Evolutionary conservation across 2,329 filamentous ascomycete species (phyloP).

Genomic region (Domatiomyces globalis): DNA sequence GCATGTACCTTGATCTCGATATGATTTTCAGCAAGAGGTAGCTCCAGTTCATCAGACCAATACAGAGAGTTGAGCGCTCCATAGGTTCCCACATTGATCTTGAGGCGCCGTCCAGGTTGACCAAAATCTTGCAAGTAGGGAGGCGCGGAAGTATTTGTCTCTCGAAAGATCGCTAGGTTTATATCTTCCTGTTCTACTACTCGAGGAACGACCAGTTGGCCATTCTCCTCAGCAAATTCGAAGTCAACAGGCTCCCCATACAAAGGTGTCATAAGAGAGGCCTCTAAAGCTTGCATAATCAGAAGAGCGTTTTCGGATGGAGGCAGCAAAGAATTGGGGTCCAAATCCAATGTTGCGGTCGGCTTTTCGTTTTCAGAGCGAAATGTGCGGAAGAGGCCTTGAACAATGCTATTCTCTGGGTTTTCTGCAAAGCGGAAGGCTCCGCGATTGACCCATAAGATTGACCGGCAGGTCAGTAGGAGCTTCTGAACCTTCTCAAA

Average conservation of each 20-base stretch:
- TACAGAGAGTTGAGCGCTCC: constrained; percentile 13
- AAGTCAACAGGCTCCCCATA: not conserved
- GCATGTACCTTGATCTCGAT: constrained; percentile 21
- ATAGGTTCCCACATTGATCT: constrained; percentile 10
- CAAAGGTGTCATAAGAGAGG: not conserved
- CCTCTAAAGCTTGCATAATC: not conserved
- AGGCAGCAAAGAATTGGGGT: constrained; percentile 3
- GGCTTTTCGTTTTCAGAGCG: constrained; percentile 18
- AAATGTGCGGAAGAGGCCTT: constrained; percentile 17
- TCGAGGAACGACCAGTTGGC: not conserved
- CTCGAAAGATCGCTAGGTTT: not conserved
- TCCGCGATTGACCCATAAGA: not conserved
- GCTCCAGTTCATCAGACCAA: constrained; percentile 7
- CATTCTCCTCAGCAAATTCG: not conserved
- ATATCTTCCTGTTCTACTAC: not conserved
- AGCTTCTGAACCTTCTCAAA: not conserved
- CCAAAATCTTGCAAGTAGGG: not conserved
- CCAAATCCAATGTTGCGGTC: constrained; percentile 21
- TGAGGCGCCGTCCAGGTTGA: constrained; percentile 3
- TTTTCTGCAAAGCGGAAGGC: not conserved
- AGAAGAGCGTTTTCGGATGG: not conserved
- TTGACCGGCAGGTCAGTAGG: not conserved
- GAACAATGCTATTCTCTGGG: not conserved
- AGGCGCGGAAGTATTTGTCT: not conserved
- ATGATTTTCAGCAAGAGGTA: constrained; percentile 10